Percentiles rank a stretch among this genome's conserved stretches.
phyloP scores from a whole-genome alignment of 306 rosid genomes.

The Albizia julibrissin region DNA sequence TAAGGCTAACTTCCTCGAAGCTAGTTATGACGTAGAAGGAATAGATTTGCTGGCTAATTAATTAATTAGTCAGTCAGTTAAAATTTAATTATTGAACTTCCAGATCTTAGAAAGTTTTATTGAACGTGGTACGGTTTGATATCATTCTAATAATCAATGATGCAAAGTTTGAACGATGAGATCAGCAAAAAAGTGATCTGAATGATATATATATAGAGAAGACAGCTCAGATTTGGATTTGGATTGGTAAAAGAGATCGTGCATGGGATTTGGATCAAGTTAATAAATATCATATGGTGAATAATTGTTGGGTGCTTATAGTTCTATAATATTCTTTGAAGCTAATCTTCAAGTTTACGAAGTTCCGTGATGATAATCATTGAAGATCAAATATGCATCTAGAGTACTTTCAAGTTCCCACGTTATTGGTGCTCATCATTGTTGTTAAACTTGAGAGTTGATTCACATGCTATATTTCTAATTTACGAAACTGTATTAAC shows the following conservation, averaged over 20 bases:
- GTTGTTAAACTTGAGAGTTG: too few relatives aligned
- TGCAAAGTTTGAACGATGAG: neutral
- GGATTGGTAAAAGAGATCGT: conserved; percentile 2
- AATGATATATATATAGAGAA: neutral
- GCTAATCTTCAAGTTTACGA: neutral
- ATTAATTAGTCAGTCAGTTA: neutral
- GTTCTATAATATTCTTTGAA: neutral
- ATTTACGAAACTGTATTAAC: too few relatives aligned
- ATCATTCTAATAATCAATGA: neutral
- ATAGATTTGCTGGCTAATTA: neutral
- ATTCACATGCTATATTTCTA: too few relatives aligned
- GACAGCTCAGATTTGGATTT: neutral
- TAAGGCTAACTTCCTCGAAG: neutral
- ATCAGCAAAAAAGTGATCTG: neutral
- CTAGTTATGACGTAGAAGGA: neutral
- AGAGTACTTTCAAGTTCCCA: neutral
- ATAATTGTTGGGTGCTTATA: neutral
- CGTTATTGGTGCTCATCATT: neutral
- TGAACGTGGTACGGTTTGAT: neutral
- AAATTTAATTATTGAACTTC: neutral
- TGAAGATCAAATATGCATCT: neutral
- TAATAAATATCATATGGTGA: neutral
- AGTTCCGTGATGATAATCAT: neutral
- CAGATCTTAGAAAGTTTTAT: neutral
- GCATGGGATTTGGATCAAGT: neutral